Evolutionary conservation across 495 filamentous ascomycete genomes (phyloP), one percentile per base, ranked within the genome.

Genomic region (Trichoderma orchidacearum): DNA sequence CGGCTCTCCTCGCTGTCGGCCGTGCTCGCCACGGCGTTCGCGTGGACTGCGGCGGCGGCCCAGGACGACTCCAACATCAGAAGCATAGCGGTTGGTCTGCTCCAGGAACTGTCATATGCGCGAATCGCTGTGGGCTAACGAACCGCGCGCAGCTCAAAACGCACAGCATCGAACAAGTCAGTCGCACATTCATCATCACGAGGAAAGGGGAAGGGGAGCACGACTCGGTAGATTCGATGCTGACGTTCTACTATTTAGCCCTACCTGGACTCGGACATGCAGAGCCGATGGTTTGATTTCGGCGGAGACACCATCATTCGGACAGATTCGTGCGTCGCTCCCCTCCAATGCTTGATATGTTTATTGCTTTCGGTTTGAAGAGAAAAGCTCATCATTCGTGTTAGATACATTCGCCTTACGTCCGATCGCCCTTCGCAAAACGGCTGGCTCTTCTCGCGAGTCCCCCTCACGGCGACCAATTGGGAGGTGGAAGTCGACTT

Each of bases 401-500:
- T 21, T 48, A 94, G 89, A 70, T 94, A 97, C 69, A 84, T 99
- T 57, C 89, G 94, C 60, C 81, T 99, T 28, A 92, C 90, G 11
- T 84, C 90, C 48, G 92, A 97, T 67, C 84, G 86, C 51, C 86
- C 87, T 53, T 93, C 90, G 61, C 89, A 93, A 69, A 79, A 80
- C 62, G 94, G 94, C 62, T 97, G 87, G 88, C 68, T 97, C 51
- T 96, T 90, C 76, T 95, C 90, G 27, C 80, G 90, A 41, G 86
- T 97, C 53, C 93, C 93, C 51, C 72, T 99, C 60, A 99, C 94
- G 21, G 93, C 93, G 18, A 99, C 94, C 32, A 99, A 99, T 73
- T 99, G 94, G 94, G 88, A 96, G 83, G 90, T 99, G 60, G 89
- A 95, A 69, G 80, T 96, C 38, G 93, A 97, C 62, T 97, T 97